These are phyloP conservation scores for Thalassiosira exigua DNA, from an alignment of 352 stramenopile species.

Conservation along the genomic window DNA sequence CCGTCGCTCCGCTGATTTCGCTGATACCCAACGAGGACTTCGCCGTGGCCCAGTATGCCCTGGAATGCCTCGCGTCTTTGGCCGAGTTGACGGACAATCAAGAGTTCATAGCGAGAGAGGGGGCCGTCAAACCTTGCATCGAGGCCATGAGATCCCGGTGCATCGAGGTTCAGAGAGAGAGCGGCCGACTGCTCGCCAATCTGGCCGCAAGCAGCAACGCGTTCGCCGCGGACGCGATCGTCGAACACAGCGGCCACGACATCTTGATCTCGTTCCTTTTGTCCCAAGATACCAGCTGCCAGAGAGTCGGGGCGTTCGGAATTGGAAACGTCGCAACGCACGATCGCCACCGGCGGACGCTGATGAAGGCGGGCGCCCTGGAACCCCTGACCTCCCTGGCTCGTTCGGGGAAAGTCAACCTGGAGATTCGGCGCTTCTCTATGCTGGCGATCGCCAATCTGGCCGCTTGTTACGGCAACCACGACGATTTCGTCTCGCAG, in stretches of 20 bases:
- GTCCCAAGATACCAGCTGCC: conserved; percentile 92
- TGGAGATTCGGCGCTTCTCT: conserved; percentile 94
- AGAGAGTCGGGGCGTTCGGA: conserved; percentile 91
- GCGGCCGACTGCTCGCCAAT: conserved; percentile 91
- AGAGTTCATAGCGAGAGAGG: conserved; percentile 92
- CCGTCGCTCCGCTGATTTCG: conserved; percentile 89
- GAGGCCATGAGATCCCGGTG: conserved; percentile 94
- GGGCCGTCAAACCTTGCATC: conserved; percentile 91
- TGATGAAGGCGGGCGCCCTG: conserved; percentile 93
- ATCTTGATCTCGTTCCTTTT: conserved; percentile 95
- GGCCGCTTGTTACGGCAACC: conserved; percentile 92
- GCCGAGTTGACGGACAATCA: conserved; percentile 95
- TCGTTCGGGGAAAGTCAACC: conserved; percentile 92
- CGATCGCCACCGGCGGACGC: conserved; percentile 87
- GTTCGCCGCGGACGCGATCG: conserved; percentile 90
- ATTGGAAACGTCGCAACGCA: conserved; percentile 94
- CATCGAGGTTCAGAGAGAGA: conserved; percentile 91
- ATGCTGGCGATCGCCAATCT: conserved; percentile 94
- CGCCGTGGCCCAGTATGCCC: conserved; percentile 90
- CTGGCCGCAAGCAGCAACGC: conserved; percentile 88
- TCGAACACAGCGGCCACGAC: conserved; percentile 92
- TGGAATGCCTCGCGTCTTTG: conserved; percentile 93
- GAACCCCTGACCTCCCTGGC: conserved; percentile 94
- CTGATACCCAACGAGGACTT: conserved; percentile 94
- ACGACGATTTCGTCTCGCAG: conserved; percentile 92